A percentile compares a stretch with the other conserved stretches of the same genome.
Evolutionary conservation across 2,329 filamentous ascomycete species (phyloP).

Genomic region (Colletotrichum phormii): DNA sequence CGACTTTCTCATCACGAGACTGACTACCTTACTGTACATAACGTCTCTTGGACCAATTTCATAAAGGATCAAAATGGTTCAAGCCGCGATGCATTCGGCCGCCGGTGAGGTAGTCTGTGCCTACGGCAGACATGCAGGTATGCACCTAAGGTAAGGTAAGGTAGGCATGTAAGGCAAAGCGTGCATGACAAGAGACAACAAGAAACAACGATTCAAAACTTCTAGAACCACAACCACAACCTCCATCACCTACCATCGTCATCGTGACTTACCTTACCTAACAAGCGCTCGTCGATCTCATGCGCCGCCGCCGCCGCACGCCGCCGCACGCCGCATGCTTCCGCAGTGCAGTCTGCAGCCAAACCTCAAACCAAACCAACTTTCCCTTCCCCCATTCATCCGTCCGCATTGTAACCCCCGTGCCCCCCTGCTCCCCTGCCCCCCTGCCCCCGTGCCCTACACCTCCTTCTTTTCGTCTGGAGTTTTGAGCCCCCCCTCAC

Average conservation of each 20-base stretch:
- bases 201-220: not conserved
- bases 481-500: constrained; percentile 5
- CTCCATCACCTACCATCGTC: too few relatives aligned
- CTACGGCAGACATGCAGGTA: too few relatives aligned
- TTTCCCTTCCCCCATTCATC: not conserved
- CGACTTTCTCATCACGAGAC: not conserved
- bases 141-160: too few relatives aligned
- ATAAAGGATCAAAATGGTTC: not conserved
- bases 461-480: constrained; percentile 15
- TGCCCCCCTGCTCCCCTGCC: too few relatives aligned
- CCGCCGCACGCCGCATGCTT: not conserved
- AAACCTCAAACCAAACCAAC: not conserved
- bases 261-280: not conserved
- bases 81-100: not conserved
- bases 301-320: not conserved
- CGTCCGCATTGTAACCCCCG: not conserved
- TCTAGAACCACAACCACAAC: constrained; percentile 24
- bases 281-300: not conserved
- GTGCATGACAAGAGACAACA: not conserved
- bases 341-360: not conserved
- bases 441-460: not conserved
- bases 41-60: too few relatives aligned
- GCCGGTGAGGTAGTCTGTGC: not conserved
- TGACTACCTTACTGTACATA: too few relatives aligned
- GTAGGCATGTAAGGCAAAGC: too few relatives aligned